Percentiles rank a stretch among this genome's conserved stretches.
Conservation (phyloP, 2,329 filamentous ascomycete species). For the Pseudogymnoascus pannorum region DNA sequence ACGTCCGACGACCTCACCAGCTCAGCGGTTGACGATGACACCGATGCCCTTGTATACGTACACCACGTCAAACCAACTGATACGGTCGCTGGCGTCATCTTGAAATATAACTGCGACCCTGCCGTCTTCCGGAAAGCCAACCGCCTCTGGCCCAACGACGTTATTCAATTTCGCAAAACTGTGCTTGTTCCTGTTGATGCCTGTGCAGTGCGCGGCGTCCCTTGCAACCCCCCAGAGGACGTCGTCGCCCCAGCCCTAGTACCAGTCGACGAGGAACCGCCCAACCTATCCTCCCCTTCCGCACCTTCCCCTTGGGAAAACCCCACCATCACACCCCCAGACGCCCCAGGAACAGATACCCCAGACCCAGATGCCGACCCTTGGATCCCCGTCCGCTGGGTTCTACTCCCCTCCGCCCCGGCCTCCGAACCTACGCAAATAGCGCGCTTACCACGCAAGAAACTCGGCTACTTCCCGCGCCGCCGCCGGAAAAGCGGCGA, state of each 20-base stretch:
- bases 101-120: conserved; percentile 81
- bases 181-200: conserved; percentile 83
- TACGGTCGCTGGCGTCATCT: conserved; percentile 83
- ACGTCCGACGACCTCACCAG: conserved; percentile 24
- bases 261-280: conserved; percentile 32
- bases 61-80: conserved; percentile 78
- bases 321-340: conserved; percentile 16
- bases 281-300: conserved; percentile 18
- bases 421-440: conserved; percentile 69
- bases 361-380: conserved; percentile 44
- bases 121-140: conserved; percentile 81
- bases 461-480: conserved; percentile 86
- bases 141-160: conserved; percentile 90
- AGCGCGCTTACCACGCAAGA: conserved; percentile 69
- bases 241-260: conserved; percentile 47
- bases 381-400: conserved; percentile 88
- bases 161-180: conserved; percentile 73
- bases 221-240: conserved; percentile 48
- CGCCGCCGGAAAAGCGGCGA: conserved; percentile 66
- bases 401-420: conserved; percentile 64
- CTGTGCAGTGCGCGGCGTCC: conserved; percentile 73
- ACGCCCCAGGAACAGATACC: conserved; percentile 11
- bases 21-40: conserved; percentile 45
- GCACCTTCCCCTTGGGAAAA: conserved; percentile 23
- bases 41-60: conserved; percentile 80